These are phyloP conservation scores for Tricholoma bakamatsutake DNA, from an alignment of 768 basidiomycete genomes.

Conservation along the genomic window DNA sequence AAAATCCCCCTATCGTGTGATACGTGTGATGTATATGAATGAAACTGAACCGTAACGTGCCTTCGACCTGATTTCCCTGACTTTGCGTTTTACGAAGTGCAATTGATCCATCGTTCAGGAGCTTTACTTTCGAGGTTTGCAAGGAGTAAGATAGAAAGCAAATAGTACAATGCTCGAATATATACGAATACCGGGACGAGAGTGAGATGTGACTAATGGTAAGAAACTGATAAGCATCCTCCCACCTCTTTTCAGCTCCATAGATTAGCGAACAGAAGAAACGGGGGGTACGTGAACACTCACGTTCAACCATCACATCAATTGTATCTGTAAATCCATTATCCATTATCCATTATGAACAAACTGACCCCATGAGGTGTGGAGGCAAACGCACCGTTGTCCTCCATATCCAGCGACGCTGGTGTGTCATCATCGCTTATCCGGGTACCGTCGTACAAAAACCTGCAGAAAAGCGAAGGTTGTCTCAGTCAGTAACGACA, in stretches of 20 bases:
- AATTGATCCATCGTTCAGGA: neutral
- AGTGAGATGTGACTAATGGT: neutral
- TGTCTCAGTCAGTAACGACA: neutral
- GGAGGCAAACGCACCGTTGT: slow-evolving; percentile 52
- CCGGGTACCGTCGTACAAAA: slow-evolving; percentile 85
- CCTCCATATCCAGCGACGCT: slow-evolving; percentile 79
- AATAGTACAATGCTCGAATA: neutral
- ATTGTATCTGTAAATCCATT: slow-evolving; percentile 60
- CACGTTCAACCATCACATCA: slow-evolving; percentile 97
- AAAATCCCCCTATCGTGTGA: neutral
- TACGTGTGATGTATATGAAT: neutral
- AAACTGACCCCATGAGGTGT: neutral
- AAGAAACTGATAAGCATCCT: neutral
- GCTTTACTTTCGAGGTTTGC: neutral
- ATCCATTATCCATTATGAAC: neutral
- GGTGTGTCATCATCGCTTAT: slow-evolving; percentile 92
- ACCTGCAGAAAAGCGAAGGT: slow-evolving; percentile 38
- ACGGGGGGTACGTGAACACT: slow-evolving; percentile 21
- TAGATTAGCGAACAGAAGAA: neutral
- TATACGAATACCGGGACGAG: neutral
- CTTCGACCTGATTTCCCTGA: too few relatives aligned
- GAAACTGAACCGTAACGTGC: too few relatives aligned
- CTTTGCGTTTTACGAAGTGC: too few relatives aligned
- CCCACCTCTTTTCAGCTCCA: neutral
- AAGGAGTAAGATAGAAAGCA: neutral